Evolutionary conservation across 192 early-diverging fungal species (phyloP).

Genomic region (Backusella circina): DNA sequence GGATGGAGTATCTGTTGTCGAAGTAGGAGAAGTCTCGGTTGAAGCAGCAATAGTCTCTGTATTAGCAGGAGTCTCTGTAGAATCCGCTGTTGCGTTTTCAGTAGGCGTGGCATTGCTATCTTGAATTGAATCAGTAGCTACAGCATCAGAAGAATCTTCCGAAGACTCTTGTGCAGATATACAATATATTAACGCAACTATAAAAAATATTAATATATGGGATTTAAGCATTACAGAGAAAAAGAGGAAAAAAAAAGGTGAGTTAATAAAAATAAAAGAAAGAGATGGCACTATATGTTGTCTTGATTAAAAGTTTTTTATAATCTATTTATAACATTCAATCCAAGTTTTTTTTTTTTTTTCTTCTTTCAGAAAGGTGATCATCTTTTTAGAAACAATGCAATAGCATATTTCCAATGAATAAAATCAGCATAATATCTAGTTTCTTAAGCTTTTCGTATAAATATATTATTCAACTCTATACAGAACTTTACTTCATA

Average conservation of each 20-base stretch:
- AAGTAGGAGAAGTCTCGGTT: background rate
- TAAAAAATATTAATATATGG: background rate
- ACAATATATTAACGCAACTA: background rate
- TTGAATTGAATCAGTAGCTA: background rate
- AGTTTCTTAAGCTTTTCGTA: background rate
- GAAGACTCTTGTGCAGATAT: background rate
- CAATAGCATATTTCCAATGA: background rate
- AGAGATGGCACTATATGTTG: background rate
- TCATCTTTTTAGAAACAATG: background rate
- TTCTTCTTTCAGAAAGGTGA: background rate
- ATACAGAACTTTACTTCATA: background rate
- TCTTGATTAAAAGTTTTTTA: background rate
- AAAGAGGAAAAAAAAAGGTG: background rate
- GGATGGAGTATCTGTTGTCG: constrained; percentile 4
- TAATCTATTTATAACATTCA: background rate
- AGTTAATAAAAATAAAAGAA: background rate
- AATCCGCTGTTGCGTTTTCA: background rate
- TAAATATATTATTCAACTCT: background rate
- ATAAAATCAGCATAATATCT: background rate
- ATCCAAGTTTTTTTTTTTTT: background rate
- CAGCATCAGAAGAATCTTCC: background rate
- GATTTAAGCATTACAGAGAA: background rate
- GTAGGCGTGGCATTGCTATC: background rate
- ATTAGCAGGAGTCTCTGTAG: background rate
- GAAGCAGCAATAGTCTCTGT: background rate